Percentiles rank a stretch among this genome's conserved stretches.
These are phyloP conservation scores for Fragaria ananassa DNA, from an alignment of 306 rosid species.

Conservation along the genomic window DNA sequence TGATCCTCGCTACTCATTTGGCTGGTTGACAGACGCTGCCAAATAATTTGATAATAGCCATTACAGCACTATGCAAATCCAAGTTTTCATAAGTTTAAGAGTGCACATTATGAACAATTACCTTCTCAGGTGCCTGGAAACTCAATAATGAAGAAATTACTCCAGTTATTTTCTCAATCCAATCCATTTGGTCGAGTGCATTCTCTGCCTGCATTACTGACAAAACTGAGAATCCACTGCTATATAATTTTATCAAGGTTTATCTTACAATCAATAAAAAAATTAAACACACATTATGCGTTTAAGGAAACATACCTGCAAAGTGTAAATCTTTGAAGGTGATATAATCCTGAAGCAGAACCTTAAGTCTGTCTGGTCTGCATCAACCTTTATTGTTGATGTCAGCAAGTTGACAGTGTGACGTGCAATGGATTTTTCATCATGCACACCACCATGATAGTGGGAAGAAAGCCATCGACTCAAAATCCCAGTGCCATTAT, in stretches of 20 bases:
- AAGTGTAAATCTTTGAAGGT: constrained; percentile 63
- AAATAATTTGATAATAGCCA: constrained; percentile 29
- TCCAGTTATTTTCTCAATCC: constrained; percentile 84
- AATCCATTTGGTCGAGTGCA: constrained; percentile 78
- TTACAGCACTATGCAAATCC: constrained; percentile 24
- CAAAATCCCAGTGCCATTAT: constrained; percentile 59
- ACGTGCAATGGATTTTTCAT: constrained; percentile 64
- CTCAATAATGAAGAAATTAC: constrained; percentile 74
- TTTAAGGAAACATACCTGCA: constrained; percentile 54
- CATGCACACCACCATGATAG: constrained; percentile 71
- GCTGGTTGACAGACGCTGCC: constrained; percentile 46
- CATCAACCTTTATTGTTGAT: constrained; percentile 72
- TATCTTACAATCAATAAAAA: background rate
- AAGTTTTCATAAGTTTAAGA: constrained; percentile 9
- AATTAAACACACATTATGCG: background rate
- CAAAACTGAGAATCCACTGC: constrained; percentile 4
- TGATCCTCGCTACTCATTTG: constrained; percentile 28
- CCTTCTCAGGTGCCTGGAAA: constrained; percentile 57
- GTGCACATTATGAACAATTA: constrained; percentile 29
- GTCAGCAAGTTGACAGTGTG: constrained; percentile 79
- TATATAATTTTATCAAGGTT: background rate
- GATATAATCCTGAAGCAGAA: constrained; percentile 88
- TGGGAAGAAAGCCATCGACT: constrained; percentile 84
- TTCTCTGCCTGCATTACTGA: constrained; percentile 66
- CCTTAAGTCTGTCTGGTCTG: constrained; percentile 79